Evolutionary conservation across 73 alveolate genomes (phyloP).

Genomic region (Paramecium caudatum): DNA sequence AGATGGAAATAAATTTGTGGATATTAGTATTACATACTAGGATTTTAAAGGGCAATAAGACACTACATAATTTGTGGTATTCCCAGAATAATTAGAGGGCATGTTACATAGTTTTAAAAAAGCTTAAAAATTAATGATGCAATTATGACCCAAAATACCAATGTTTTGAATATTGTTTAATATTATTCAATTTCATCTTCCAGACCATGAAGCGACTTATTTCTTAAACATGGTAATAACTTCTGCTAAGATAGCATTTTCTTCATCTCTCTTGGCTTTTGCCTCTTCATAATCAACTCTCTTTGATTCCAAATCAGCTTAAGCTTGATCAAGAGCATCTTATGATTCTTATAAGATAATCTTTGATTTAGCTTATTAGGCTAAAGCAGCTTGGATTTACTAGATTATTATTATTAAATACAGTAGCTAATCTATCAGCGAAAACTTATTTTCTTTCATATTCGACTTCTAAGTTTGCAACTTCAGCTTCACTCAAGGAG

Average conservation of each 20-base stretch:
- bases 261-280: slow-evolving; percentile 68
- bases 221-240: slow-evolving; percentile 52
- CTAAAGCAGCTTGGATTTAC: slow-evolving; percentile 59
- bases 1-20: slow-evolving; percentile 45
- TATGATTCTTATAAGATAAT: slow-evolving; percentile 46
- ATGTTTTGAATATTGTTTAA: not conserved
- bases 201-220: slow-evolving; percentile 62
- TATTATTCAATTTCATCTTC: slow-evolving; percentile 44
- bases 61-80: slow-evolving; percentile 48
- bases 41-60: slow-evolving; percentile 45
- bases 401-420: not conserved
- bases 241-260: slow-evolving; percentile 50
- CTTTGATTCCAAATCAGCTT: slow-evolving; percentile 43
- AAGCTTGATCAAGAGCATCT: slow-evolving; percentile 56
- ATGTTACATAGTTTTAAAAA: slow-evolving; percentile 63
- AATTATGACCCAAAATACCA: slow-evolving; percentile 55
- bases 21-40: slow-evolving; percentile 48
- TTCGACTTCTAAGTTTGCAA: slow-evolving; percentile 12
- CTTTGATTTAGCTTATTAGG: slow-evolving; percentile 62
- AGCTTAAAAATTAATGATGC: slow-evolving; percentile 60
- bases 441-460: slow-evolving; percentile 57
- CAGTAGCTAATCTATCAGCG: slow-evolving; percentile 67
- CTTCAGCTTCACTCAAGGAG: slow-evolving; percentile 64
- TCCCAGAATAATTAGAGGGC: slow-evolving; percentile 59
- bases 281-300: slow-evolving; percentile 40